Conservation (phyloP, 257 asterid genomes). For the Eustoma russellianum region DNA sequence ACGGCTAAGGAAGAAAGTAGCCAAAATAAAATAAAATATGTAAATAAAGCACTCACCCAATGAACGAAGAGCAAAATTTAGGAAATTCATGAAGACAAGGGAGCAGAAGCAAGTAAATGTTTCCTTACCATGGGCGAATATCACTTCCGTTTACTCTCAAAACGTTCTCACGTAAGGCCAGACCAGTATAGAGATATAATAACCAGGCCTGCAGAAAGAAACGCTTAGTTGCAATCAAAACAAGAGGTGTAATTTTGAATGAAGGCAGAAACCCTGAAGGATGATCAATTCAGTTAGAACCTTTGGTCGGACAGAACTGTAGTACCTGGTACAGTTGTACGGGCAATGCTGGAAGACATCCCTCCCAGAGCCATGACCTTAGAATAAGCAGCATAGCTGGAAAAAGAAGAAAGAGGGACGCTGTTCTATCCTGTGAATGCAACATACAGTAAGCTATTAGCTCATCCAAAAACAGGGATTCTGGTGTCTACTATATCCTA, state of each 20-base stretch:
- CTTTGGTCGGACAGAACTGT: too few species aligned
- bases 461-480: too few species aligned
- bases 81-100: neutral
- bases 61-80: too few species aligned
- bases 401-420: slow-evolving; percentile 68
- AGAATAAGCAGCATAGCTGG: slow-evolving; percentile 60
- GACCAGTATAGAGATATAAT: slow-evolving; percentile 85
- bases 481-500: too few species aligned
- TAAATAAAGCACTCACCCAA: too few species aligned
- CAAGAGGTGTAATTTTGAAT: neutral
- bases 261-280: too few species aligned
- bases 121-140: slow-evolving; percentile 87
- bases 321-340: slow-evolving; percentile 96
- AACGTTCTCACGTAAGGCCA: slow-evolving; percentile 92
- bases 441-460: neutral
- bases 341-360: slow-evolving; percentile 88
- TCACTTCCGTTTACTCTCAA: slow-evolving; percentile 93
- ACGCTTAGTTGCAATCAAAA: neutral
- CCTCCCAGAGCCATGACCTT: slow-evolving; percentile 79
- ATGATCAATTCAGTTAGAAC: neutral
- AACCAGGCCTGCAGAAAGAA: slow-evolving; percentile 73
- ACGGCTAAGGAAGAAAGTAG: too few species aligned
- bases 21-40: too few species aligned
- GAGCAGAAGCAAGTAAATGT: neutral
- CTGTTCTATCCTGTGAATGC: slow-evolving; percentile 83